Evolutionary conservation across 345 rosid species (phyloP).

Genomic region (Erodium maritimum): DNA sequence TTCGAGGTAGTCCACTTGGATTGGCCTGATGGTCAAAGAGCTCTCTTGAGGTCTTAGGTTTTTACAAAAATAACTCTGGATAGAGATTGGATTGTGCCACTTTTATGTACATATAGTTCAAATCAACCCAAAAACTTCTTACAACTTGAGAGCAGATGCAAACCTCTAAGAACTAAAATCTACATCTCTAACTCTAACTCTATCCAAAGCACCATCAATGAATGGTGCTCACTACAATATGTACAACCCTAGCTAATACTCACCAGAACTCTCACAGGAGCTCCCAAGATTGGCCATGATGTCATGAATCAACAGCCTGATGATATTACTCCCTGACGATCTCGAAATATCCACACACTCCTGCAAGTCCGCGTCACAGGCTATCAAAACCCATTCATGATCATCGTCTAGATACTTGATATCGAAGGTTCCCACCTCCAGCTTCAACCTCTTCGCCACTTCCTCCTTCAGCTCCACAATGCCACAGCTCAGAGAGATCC

Average conservation of each 20-base stretch:
- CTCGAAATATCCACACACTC: slow-evolving; percentile 67
- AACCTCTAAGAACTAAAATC: neutral
- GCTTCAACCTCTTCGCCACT: slow-evolving; percentile 77
- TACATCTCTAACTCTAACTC: neutral
- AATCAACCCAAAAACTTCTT: too few relatives aligned
- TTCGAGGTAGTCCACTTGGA: too few relatives aligned
- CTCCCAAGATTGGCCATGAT: slow-evolving; percentile 54
- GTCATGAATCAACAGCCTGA: slow-evolving; percentile 65
- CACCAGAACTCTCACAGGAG: slow-evolving; percentile 82
- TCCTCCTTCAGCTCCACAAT: slow-evolving; percentile 59
- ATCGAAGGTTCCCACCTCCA: slow-evolving; percentile 64
- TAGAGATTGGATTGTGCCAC: too few relatives aligned
- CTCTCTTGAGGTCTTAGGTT: too few relatives aligned
- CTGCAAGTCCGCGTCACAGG: slow-evolving; percentile 69
- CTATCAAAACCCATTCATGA: slow-evolving; percentile 70
- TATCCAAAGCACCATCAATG: neutral
- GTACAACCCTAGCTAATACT: slow-evolving; percentile 7
- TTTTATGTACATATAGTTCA: too few relatives aligned
- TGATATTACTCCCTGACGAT: slow-evolving; percentile 44
- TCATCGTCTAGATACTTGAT: slow-evolving; percentile 81
- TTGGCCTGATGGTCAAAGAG: too few relatives aligned
- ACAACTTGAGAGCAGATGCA: neutral
- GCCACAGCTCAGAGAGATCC: slow-evolving; percentile 42
- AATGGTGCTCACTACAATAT: neutral
- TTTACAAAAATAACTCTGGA: too few relatives aligned